Percentiles rank a stretch among this genome's conserved stretches.
phyloP scores from a whole-genome alignment of 2,329 filamentous ascomycete genomes.

The Colletotrichum siamense region DNA sequence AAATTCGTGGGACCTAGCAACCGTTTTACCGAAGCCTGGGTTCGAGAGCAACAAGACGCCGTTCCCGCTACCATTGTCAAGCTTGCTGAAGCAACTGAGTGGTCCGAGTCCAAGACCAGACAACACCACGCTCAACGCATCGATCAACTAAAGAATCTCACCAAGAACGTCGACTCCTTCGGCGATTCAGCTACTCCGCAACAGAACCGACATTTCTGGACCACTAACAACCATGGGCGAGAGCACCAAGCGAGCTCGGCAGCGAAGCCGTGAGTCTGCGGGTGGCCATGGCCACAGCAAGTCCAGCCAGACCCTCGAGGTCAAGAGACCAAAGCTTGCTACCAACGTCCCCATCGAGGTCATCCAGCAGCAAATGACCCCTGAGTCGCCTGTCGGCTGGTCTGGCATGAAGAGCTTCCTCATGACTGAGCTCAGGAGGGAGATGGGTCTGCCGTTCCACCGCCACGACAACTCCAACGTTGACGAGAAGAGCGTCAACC shows the following conservation, averaged over 20 bases:
- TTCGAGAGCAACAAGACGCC: constrained; percentile 16
- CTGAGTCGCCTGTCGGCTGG: background rate
- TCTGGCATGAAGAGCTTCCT: constrained; percentile 19
- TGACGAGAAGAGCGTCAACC: constrained; percentile 19
- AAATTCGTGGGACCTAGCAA: constrained; percentile 10
- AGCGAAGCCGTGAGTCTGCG: constrained; percentile 16
- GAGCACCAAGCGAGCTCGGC: constrained; percentile 17
- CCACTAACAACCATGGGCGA: constrained; percentile 10
- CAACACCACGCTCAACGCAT: constrained; percentile 15
- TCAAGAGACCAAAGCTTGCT: constrained; percentile 12
- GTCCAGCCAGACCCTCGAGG: background rate
- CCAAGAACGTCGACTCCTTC: constrained; percentile 12
- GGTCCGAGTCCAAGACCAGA: constrained; percentile 3
- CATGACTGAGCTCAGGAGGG: constrained; percentile 16
- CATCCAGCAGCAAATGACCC: constrained; percentile 2
- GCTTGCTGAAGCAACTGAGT: constrained; percentile 5
- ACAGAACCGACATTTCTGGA: background rate
- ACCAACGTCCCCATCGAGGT: constrained; percentile 13
- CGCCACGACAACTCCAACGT: constrained; percentile 4
- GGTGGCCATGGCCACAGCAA: background rate
- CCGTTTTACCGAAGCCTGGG: constrained; percentile 18
- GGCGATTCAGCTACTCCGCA: background rate
- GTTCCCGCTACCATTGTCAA: constrained; percentile 17
- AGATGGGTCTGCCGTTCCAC: constrained; percentile 10
- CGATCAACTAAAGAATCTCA: constrained; percentile 9